Evolutionary conservation across 495 filamentous ascomycete species (phyloP), one percentile per base, ranked within the genome.

Genomic region (Haplographium delicatum): DNA sequence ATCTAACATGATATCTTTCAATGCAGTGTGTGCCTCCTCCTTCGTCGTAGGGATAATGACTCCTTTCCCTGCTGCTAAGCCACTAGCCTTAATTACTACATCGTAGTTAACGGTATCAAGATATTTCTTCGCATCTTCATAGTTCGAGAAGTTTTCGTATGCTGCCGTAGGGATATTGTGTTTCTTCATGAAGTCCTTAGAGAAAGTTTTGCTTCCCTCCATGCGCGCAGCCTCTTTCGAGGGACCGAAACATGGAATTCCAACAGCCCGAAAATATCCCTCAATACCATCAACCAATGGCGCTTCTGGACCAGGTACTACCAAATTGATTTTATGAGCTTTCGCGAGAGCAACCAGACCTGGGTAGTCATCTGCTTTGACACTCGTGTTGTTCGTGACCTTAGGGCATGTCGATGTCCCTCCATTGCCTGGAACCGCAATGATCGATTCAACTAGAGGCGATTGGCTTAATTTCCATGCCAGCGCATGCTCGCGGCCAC

Each of bases 121-220:
- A 62, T 96, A 91, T 49, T 77, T 66, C 60, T 74, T 72, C 4
- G 94, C 93, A 24, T 79, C 68, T 50, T 88, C 81, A 68, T 91
- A 94, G 57, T 84, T 73, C 65, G 74, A 82, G 68, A 97, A 96
- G 69, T 91, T 96, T 65, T 81, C 76, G 68, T 94, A 98, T 23
- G 73, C 76, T 5, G 94, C 93, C 1, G 93, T 97, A 31, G 93
- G 91, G 57, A 98, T 96, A 57, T 75, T 73, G 68, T 95, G 82
- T 53, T 82, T 80, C 65, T 86, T 80, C 94, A 98, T 98, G 65
- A 98, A 98, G 68, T 98, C 91, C 68, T 98, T 98, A 25, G 89
- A 86, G 69, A 94, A 97, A 11, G 91, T 85, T 73, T 98, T 97
- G 65, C 85, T 91, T 46, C 93, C 93, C 67, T 98, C 93, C 84